Base-by-base conservation (phyloP, 805 yeast genomes). In the Nakazawaea wickerhamii region DNA sequence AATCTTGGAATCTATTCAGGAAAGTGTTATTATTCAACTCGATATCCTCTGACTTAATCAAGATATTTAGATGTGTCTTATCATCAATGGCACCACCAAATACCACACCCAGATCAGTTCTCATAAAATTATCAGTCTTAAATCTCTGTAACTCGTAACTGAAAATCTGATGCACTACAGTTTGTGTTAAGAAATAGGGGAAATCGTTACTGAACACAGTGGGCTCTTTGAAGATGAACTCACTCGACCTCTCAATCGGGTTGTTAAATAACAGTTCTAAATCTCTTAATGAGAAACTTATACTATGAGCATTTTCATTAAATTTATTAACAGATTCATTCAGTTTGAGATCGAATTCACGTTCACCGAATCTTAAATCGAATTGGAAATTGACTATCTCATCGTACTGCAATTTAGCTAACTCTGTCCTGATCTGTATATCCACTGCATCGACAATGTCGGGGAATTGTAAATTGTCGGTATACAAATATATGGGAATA, bases 401-500 rank as follows among this genome's bases (percentile, higher is more conserved):
- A 7, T 58, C 60, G 4, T 44, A 35, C 14, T 30, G 36, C 11
- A 30, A 4, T 3, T 41, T 25, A n/a, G 58, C 52, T 32, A 79
- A 45, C 35, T 72, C 60, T 13, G 64, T 60, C 45, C 71, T 65
- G 2, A 75, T 52, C 50, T 77, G 75, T 10, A 67, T 52, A 45
- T 73, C 72, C 1, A 73, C 55, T 1, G 84, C 88, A 33, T 67
- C 67, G 1, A 71, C 73, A 15, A 88, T 54, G 56, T 88, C 95
- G 0, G 91, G 90, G 50, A 81, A 79, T 14, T 62, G 58, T 48
- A 78, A 68, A 1, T 73, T 75, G 9, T 68, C 68, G 1, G 59
- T 51, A n/a, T 60, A 58, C 18, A 69, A 50, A 37, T 61, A 67
- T 3, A 75, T 63, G 0, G 77, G 77, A 5, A 75, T 63, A 2